A percentile compares a stretch with the other conserved stretches of the same genome.
Conservation (phyloP, 805 yeast species). For the Saccharomycopsis vini region DNA sequence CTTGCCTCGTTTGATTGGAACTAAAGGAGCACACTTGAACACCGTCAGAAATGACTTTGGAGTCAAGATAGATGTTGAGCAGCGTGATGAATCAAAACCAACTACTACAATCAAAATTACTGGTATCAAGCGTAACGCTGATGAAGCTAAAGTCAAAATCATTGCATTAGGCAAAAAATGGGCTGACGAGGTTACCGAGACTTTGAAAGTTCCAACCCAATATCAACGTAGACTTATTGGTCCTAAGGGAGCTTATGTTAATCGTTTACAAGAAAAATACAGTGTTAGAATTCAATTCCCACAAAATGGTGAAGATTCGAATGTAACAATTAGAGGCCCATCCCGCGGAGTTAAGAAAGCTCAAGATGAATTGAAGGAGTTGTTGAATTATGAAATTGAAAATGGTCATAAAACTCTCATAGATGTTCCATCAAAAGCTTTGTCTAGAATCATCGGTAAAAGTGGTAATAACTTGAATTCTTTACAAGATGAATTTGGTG, state of each 20-base stretch:
- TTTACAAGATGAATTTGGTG: slow-evolving; percentile 53
- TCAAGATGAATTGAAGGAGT: slow-evolving; percentile 72
- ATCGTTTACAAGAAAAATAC: slow-evolving; percentile 82
- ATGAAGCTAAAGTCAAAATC: slow-evolving; percentile 57
- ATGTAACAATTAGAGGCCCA: slow-evolving; percentile 68
- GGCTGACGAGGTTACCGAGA: slow-evolving; percentile 70
- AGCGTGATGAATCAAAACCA: slow-evolving; percentile 34
- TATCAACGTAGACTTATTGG: slow-evolving; percentile 83
- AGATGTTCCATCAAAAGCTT: slow-evolving; percentile 60
- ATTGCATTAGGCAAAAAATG: slow-evolving; percentile 54
- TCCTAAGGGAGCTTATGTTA: slow-evolving; percentile 67
- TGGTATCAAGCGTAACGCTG: slow-evolving; percentile 75
- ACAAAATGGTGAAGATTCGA: slow-evolving; percentile 33
- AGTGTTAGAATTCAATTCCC: slow-evolving; percentile 77
- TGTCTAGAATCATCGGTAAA: slow-evolving; percentile 84
- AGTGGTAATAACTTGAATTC: slow-evolving; percentile 76
- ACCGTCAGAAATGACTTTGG: slow-evolving; percentile 63
- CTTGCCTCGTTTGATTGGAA: slow-evolving; percentile 81
- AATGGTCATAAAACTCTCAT: slow-evolving; percentile 65
- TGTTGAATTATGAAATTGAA: slow-evolving; percentile 78
- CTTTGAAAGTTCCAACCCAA: slow-evolving; percentile 62
- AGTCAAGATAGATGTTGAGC: slow-evolving; percentile 67
- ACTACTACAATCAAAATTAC: slow-evolving; percentile 47
- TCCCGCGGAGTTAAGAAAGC: slow-evolving; percentile 82
- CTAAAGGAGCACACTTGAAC: slow-evolving; percentile 69